Base-by-base conservation (phyloP, 208 protist genomes). In the Crithidia fasciculata region DNA sequence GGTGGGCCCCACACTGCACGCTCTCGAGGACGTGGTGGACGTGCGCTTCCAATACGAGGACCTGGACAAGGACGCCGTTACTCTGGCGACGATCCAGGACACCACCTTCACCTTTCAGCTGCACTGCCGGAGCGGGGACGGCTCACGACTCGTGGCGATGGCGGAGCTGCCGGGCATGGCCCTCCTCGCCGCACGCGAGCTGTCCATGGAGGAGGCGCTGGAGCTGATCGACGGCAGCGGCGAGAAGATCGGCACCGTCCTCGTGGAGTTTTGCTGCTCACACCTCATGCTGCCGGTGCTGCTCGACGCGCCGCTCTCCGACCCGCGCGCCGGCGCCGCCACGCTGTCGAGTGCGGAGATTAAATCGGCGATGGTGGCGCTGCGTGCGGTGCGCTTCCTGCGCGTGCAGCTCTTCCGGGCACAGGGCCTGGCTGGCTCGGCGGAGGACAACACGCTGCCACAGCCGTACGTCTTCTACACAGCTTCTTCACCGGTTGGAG, bases 401-500 rank as follows among this genome's bases (percentile, higher is more conserved):
- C 84, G 90, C 40, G 76, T 96, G 8, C 89, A 94, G 69, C 82
- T 96, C 5, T 95, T 95, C 74, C 58, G 71, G 5, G 83, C 83
- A 10, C 44, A 83, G 50, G 83, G 82, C 5, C 74, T 95, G 8
- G 67, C 59, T 4, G 69, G 16, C 18, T 52, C 66, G 2, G 59
- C 81, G 49, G 58, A 40, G n/a, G 39, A 58, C 45, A 55, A 39
- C 53, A 64, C 52, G 16, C 50, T 71, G 36, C 88, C 88, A 45
- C 82, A 92, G 69, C 91, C 91, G 15, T 96, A 95, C 69, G 84
- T 96, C 16, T 96, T 96, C 69, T 95, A 95, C 87, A 95, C 92
- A 1, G 80, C 85, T 9, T 55, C 81, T 4, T 81, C 78, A 1
- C 77, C 85, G 18, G 41, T 74, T 8, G 75, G 71, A 3, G 74